Base-by-base conservation (phyloP, 1,284 basidiomycete genomes). In the Pseudozyma pruni region DNA sequence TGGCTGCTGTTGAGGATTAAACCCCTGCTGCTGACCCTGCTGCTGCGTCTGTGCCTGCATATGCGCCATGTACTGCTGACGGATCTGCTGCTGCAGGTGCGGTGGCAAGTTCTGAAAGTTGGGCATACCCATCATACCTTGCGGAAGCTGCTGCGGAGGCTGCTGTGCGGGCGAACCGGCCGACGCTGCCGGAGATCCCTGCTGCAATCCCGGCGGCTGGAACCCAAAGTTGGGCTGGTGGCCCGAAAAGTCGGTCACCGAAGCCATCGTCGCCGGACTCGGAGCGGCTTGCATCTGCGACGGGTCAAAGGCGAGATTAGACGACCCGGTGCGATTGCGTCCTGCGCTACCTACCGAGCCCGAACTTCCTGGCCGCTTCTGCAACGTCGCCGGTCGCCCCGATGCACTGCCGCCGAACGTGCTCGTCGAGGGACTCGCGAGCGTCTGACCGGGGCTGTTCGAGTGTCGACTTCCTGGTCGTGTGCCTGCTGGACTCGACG, bases 1-100 rank as follows among this genome's bases (percentile, higher is more conserved):
- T 16, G 47, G 50, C 31, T 57, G 55, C 31, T 42, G 31, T 25
- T 49, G 54, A 20, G 45, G 46, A 19, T 40, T 41, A 32, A 46
- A 52, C 0, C 58, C 45, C 17, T 45, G 47, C 20, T 55, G 57
- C 39, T 61, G 59, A 6, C 49, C 45, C 20, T 60, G 54, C 19
- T 40, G 33, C 43, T 54, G 48, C 19, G 49, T 48, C 33, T 70
- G 61, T 17, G 68, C 56, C 39, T 71, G 69, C 42, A 72, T 38
- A 8, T 72, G 69, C 5, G 58, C 62, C 46, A 66, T 48, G 35
- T 71, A 71, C 60, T 73, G 71, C 42, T 73, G 66, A 13, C 61
- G 53, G 8, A 73, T 60, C 49, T 70, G 66, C 35, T 70, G 66
- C 46, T 73, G 71, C 31, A 73, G 13, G 34, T 70, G 64, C 17